Evolutionary conservation across 2,329 filamentous ascomycete species (phyloP).

Genomic region (Ilyonectria mors-panacis): DNA sequence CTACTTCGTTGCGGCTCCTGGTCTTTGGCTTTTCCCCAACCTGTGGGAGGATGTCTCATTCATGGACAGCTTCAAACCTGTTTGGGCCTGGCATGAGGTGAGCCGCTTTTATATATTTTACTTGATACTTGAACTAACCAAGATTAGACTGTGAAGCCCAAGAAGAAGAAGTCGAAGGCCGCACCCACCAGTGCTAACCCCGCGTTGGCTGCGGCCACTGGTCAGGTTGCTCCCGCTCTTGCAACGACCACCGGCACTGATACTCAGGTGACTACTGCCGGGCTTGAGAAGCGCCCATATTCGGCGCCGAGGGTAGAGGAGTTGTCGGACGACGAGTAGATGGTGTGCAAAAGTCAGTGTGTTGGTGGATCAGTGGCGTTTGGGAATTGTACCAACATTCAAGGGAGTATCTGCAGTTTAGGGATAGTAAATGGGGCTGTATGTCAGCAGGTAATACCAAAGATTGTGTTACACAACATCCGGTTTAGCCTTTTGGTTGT

Average conservation of each 20-base stretch:
- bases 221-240: constrained; percentile 65
- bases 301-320: constrained; percentile 69
- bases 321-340: constrained; percentile 65
- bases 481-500: background rate
- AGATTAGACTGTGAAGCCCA: constrained; percentile 54
- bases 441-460: constrained; percentile 22
- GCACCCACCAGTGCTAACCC: constrained; percentile 56
- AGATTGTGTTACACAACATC: background rate
- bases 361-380: constrained; percentile 43
- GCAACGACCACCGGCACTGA: constrained; percentile 71
- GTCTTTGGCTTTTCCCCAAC: constrained; percentile 98
- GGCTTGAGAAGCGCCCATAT: constrained; percentile 61
- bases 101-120: constrained; percentile 48
- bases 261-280: constrained; percentile 65
- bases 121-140: constrained; percentile 37
- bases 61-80: constrained; percentile 94
- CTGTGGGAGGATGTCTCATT: constrained; percentile 99
- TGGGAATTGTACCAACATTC: constrained; percentile 42
- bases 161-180: constrained; percentile 71
- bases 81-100: constrained; percentile 99
- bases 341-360: constrained; percentile 31
- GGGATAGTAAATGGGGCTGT: constrained; percentile 31
- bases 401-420: constrained; percentile 33
- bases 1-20: constrained; percentile 86
- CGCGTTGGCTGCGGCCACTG: constrained; percentile 67